Percentiles rank a stretch among this genome's conserved stretches.
Conservation (phyloP, 2,329 filamentous ascomycete genomes). For the Colletotrichum camelliae region DNA sequence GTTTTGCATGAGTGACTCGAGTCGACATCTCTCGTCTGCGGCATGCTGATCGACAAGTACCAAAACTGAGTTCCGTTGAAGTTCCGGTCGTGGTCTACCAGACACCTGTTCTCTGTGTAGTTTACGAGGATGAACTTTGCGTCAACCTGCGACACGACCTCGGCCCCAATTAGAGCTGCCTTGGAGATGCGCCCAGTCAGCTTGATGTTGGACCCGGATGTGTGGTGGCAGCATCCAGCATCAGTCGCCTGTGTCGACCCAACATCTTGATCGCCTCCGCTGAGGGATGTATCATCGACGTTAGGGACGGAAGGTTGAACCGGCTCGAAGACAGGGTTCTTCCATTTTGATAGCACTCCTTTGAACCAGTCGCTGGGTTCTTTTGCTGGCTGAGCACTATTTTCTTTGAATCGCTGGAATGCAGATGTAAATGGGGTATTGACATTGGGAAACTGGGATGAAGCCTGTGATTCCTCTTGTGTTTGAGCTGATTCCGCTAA, state of each 20-base stretch:
- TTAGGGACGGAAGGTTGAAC: conserved; percentile 51
- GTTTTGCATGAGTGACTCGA: conserved; percentile 72
- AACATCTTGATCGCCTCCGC: conserved; percentile 8
- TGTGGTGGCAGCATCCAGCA: not conserved
- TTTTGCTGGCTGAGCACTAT: conserved; percentile 19
- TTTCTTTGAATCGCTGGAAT: not conserved
- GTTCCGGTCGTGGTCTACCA: not conserved
- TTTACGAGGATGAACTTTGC: conserved; percentile 83
- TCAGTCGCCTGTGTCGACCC: not conserved
- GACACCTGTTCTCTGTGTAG: conserved; percentile 36
- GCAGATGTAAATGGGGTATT: not conserved
- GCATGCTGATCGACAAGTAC: conserved; percentile 93
- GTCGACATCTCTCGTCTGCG: conserved; percentile 84
- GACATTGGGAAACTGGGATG: not conserved
- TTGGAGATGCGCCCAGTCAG: conserved; percentile 64
- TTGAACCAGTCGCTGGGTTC: conserved; percentile 59
- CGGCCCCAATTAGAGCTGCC: conserved; percentile 60
- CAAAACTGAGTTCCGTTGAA: conserved; percentile 55
- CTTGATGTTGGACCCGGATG: not conserved
- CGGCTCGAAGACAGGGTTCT: conserved; percentile 76
- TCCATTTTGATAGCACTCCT: conserved; percentile 68
- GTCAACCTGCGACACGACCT: conserved; percentile 84
- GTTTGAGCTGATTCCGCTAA: not conserved
- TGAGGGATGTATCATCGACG: conserved; percentile 27
- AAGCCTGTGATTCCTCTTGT: not conserved